Percentiles rank a stretch among this genome's conserved stretches.
These are phyloP conservation scores for Penicillium steckii DNA, from an alignment of 495 filamentous ascomycete species.

Conservation along the genomic window DNA sequence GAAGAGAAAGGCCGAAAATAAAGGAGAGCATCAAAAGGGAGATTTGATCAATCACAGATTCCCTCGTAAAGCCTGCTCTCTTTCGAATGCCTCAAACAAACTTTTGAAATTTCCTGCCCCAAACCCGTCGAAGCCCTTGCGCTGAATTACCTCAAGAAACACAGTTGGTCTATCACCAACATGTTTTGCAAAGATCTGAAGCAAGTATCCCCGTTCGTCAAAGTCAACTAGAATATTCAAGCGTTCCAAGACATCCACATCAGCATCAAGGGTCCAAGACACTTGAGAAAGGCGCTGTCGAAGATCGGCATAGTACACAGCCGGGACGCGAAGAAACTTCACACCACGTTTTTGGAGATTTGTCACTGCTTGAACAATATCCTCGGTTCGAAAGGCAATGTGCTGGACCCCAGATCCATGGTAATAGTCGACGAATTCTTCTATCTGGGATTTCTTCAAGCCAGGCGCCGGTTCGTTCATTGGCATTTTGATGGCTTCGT, in stretches of 20 bases:
- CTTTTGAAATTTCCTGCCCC: slow-evolving; percentile 87
- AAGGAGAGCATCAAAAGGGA: not conserved
- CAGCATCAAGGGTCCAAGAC: slow-evolving; percentile 55
- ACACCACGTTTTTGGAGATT: slow-evolving; percentile 67
- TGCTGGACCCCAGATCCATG: slow-evolving; percentile 77
- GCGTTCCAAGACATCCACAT: slow-evolving; percentile 63
- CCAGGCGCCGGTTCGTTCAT: slow-evolving; percentile 85
- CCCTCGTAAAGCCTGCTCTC: slow-evolving; percentile 61
- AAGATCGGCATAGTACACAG: slow-evolving; percentile 70
- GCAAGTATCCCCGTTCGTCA: slow-evolving; percentile 75
- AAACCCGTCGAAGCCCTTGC: slow-evolving; percentile 77
- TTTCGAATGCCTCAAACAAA: slow-evolving; percentile 82
- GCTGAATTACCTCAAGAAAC: slow-evolving; percentile 83
- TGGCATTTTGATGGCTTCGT: slow-evolving; percentile 80
- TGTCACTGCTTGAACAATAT: slow-evolving; percentile 66
- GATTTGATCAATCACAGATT: slow-evolving; percentile 15
- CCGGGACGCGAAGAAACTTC: slow-evolving; percentile 74
- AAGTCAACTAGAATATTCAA: slow-evolving; percentile 81
- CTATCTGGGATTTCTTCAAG: slow-evolving; percentile 75
- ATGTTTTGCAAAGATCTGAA: slow-evolving; percentile 81
- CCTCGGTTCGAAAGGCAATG: slow-evolving; percentile 70
- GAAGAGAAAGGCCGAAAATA: not conserved
- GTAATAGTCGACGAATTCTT: slow-evolving; percentile 79
- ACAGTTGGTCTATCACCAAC: slow-evolving; percentile 82
- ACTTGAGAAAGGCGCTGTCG: slow-evolving; percentile 50